Conservation (phyloP, 2,329 filamentous ascomycete species). For the Leptodontidium sp. region DNA sequence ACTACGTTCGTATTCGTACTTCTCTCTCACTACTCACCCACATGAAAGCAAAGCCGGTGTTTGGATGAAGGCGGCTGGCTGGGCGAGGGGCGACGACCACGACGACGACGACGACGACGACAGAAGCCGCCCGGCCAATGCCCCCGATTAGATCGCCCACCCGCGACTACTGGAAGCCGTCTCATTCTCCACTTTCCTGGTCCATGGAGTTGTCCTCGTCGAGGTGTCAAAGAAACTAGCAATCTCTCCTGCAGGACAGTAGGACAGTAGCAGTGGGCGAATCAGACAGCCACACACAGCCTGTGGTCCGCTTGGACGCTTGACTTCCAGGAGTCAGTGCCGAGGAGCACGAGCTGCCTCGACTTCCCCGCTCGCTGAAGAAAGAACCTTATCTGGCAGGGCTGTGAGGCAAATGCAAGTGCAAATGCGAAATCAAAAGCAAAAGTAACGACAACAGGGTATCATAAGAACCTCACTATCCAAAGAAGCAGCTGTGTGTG, state of each 20-base stretch:
- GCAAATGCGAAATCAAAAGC: neutral
- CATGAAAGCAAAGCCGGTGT: no score
- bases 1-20: neutral
- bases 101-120: neutral
- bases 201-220: neutral
- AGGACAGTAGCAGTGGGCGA: neutral
- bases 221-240: conserved; percentile 1
- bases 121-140: neutral
- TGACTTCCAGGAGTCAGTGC: conserved; percentile 6
- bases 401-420: conserved; percentile 4
- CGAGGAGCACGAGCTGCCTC: conserved; percentile 13
- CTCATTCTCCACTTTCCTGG: conserved; percentile 11
- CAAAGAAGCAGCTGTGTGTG: neutral
- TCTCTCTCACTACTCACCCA: no score
- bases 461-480: neutral
- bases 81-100: neutral
- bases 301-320: conserved; percentile 6
- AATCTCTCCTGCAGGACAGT: conserved; percentile 7
- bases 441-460: neutral
- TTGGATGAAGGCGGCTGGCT: conserved; percentile 7
- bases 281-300: neutral
- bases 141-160: conserved; percentile 11
- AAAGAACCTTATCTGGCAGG: conserved; percentile 15
- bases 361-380: neutral
- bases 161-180: conserved; percentile 4